Conservation (phyloP, 805 yeast species). For the Suhomyces kilbournensis region DNA sequence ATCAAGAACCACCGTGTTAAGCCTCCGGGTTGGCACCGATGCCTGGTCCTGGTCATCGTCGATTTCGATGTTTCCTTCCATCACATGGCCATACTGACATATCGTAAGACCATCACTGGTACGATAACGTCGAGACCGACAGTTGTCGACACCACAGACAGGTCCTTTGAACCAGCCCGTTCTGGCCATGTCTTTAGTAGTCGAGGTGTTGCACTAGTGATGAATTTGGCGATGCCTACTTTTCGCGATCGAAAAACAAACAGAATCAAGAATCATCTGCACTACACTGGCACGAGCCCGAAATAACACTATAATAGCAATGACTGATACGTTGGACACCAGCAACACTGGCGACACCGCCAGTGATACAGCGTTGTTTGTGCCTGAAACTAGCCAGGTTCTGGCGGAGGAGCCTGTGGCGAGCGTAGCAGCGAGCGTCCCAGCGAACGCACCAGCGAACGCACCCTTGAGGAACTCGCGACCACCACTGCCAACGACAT, state of each 20-base stretch:
- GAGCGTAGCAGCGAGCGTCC: too few relatives aligned
- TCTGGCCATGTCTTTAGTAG: not conserved
- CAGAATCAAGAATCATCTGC: not conserved
- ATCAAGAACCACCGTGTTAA: slow-evolving; percentile 36
- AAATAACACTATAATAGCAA: not conserved
- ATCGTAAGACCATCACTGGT: slow-evolving; percentile 72
- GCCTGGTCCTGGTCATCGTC: slow-evolving; percentile 78
- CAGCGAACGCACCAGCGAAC: not conserved
- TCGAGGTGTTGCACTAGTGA: not conserved
- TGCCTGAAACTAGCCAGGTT: not conserved
- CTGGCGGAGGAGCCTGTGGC: not conserved
- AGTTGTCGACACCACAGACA: slow-evolving; percentile 85
- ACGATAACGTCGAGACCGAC: slow-evolving; percentile 75
- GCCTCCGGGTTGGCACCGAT: slow-evolving; percentile 49
- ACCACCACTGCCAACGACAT: not conserved
- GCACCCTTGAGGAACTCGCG: not conserved
- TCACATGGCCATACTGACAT: slow-evolving; percentile 89
- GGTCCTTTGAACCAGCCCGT: slow-evolving; percentile 66
- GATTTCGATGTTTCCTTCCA: slow-evolving; percentile 72
- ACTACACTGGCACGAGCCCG: not conserved
- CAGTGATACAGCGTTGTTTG: not conserved
- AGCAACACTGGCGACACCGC: not conserved
- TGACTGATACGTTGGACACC: not conserved
- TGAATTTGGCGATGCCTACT: not conserved
- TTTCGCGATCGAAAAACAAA: not conserved